These are phyloP conservation scores for Spatholobus suberectus DNA, from an alignment of 306 rosid species.

Conservation along the genomic window DNA sequence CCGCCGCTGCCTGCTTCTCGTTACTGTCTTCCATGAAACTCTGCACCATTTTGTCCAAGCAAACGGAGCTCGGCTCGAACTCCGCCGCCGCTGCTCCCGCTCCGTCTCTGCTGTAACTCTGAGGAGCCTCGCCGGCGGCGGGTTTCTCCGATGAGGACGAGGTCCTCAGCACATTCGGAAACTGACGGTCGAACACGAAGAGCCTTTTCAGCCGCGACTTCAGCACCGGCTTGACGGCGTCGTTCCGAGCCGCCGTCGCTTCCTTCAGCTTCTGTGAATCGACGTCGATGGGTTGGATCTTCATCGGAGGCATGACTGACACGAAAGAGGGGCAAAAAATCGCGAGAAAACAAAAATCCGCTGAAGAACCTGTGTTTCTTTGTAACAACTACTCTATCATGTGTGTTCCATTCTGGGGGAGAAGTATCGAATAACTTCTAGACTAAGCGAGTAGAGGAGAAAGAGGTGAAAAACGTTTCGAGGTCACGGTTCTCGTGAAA, in stretches of 20 bases:
- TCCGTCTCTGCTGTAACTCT: constrained; percentile 45
- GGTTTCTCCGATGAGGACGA: constrained; percentile 69
- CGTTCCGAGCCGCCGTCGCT: constrained; percentile 50
- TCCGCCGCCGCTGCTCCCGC: constrained; percentile 32
- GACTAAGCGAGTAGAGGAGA: constrained; percentile 36
- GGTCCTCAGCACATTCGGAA: constrained; percentile 63
- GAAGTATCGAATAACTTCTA: constrained; percentile 40
- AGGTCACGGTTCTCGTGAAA: constrained; percentile 59
- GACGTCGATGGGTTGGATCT: constrained; percentile 87
- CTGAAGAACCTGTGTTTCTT: not conserved
- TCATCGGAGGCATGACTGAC: constrained; percentile 80
- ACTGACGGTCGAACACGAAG: constrained; percentile 84
- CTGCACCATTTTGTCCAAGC: constrained; percentile 92
- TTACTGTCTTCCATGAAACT: constrained; percentile 80
- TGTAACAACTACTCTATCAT: constrained; percentile 4
- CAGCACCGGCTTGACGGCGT: constrained; percentile 72
- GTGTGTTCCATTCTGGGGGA: constrained; percentile 42
- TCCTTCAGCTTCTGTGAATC: constrained; percentile 62
- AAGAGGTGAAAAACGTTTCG: constrained; percentile 35
- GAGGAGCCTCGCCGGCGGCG: constrained; percentile 48
- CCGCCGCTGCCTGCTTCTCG: constrained; percentile 62
- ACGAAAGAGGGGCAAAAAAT: not conserved
- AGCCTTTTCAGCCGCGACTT: constrained; percentile 84
- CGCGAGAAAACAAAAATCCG: not conserved
- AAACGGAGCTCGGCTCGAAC: constrained; percentile 86